A percentile compares a stretch with the other conserved stretches of the same genome.
These are phyloP conservation scores for Cytospora leucostoma DNA, from an alignment of 2,329 filamentous ascomycete genomes.

Conservation along the genomic window DNA sequence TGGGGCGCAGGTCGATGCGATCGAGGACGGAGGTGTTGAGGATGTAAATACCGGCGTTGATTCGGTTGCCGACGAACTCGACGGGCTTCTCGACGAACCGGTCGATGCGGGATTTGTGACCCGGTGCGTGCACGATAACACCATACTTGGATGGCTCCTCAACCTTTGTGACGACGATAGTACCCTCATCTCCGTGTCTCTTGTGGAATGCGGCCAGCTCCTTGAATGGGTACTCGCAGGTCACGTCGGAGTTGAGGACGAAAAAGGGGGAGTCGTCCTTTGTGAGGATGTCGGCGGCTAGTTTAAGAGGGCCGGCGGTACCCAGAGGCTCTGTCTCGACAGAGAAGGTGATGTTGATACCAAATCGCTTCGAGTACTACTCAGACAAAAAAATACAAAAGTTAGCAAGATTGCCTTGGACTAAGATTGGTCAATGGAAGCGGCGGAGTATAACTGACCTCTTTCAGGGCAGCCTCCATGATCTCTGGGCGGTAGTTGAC, in stretches of 20 bases:
- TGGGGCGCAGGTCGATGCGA: slow-evolving; percentile 93
- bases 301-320: slow-evolving; percentile 92
- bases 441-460: slow-evolving; percentile 56
- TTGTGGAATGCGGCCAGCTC: slow-evolving; percentile 91
- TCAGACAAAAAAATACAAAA: background rate
- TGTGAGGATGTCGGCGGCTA: slow-evolving; percentile 86
- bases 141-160: slow-evolving; percentile 99
- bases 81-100: slow-evolving; percentile 99
- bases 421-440: background rate
- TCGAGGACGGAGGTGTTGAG: slow-evolving; percentile 88
- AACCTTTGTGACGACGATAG: slow-evolving; percentile 97
- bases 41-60: slow-evolving; percentile 98
- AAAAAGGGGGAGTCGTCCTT: slow-evolving; percentile 97
- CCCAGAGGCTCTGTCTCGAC: slow-evolving; percentile 94
- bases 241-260: slow-evolving; percentile 97
- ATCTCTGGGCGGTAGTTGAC: slow-evolving; percentile 99
- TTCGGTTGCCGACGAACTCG: slow-evolving; percentile 97
- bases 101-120: slow-evolving; percentile 88
- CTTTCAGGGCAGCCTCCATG: slow-evolving; percentile 91
- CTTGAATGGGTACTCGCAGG: slow-evolving; percentile 96
- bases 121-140: slow-evolving; percentile 96
- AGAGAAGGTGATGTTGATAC: slow-evolving; percentile 95
- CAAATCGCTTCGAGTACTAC: slow-evolving; percentile 87
- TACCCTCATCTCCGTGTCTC: slow-evolving; percentile 89
- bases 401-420: background rate